Conservation (phyloP, 192 early-diverging fungal genomes). For the Backusella macrospora region DNA sequence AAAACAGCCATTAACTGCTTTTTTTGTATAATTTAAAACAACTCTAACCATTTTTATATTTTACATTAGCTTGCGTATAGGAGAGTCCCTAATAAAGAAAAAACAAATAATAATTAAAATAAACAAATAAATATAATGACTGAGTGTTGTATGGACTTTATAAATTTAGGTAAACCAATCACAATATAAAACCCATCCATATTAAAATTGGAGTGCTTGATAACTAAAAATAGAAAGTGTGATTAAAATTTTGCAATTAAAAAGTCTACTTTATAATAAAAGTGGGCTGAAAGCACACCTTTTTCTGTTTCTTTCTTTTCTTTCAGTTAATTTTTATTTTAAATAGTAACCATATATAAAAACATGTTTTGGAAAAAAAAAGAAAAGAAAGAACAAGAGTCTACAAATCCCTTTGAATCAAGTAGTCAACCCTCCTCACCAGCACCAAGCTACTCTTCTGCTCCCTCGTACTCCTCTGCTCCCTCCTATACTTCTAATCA, state of each 20-base stretch:
- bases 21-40: too few relatives aligned
- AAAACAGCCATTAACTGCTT: too few relatives aligned
- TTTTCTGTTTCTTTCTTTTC: not conserved
- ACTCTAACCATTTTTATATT: too few relatives aligned
- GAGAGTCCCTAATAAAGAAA: too few relatives aligned
- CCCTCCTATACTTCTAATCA: constrained; percentile 16
- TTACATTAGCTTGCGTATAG: too few relatives aligned
- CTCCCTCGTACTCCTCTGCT: constrained; percentile 5
- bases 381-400: constrained; percentile 26
- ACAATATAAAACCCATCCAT: not conserved
- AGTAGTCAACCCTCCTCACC: constrained; percentile 18
- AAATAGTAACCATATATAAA: not conserved
- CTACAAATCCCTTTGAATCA: constrained; percentile 39
- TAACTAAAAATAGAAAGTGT: constrained; percentile 11
- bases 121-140: too few relatives aligned
- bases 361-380: constrained; percentile 41
- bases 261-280: not conserved
- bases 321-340: not conserved
- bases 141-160: not conserved
- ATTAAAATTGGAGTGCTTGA: not conserved
- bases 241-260: constrained; percentile 2
- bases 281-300: not conserved
- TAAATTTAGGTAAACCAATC: not conserved
- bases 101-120: too few relatives aligned
- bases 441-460: constrained; percentile 19